A percentile compares a stretch with the other conserved stretches of the same genome.
Conservation (phyloP, 306 rosid genomes). For the Lathyrus tuberosus region DNA sequence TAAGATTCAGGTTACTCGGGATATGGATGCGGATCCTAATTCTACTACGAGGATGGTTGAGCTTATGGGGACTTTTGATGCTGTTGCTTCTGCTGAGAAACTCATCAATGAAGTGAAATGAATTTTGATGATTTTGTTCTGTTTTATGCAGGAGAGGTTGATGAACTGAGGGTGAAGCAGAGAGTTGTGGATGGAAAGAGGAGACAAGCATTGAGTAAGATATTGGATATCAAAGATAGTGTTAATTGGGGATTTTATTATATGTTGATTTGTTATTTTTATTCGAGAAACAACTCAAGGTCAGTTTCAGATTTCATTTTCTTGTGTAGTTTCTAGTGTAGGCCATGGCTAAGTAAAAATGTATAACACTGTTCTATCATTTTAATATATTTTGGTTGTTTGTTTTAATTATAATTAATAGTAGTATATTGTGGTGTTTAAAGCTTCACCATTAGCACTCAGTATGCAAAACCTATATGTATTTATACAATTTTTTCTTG, state of each 20-base stretch:
- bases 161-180: conserved; percentile 63
- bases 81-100: conserved; percentile 82
- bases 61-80: conserved; percentile 85
- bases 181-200: conserved; percentile 55
- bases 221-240: conserved; percentile 86
- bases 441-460: no score
- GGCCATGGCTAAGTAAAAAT: no score
- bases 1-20: conserved; percentile 94
- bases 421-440: no score
- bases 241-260: background rate
- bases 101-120: conserved; percentile 57
- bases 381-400: no score
- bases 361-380: no score
- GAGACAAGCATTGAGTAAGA: conserved; percentile 80
- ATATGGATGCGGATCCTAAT: conserved; percentile 82
- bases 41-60: conserved; percentile 70
- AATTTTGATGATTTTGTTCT: conserved; percentile 24
- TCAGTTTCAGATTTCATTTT: conserved; percentile 29
- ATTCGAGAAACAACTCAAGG: conserved; percentile 35
- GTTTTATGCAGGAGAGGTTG: conserved; percentile 65
- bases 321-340: no score
- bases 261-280: background rate
- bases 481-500: no score
- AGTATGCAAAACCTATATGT: no score
- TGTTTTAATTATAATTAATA: no score